Percentiles rank a stretch among this genome's conserved stretches.
phyloP scores from a whole-genome alignment of 352 stramenopile genomes.

The Phytophthora ramorum region DNA sequence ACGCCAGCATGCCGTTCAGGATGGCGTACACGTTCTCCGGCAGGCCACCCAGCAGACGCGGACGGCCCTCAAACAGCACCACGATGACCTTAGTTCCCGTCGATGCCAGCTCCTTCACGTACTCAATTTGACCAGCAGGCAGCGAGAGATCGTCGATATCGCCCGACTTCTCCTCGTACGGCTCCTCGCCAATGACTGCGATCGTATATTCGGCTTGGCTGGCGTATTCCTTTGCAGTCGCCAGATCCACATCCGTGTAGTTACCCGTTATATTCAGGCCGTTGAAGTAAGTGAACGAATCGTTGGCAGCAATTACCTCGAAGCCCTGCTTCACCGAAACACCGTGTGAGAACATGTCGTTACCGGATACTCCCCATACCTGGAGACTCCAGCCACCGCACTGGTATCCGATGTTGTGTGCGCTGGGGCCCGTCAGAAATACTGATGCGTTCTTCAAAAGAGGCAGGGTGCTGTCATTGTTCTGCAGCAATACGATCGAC shows the following conservation, averaged over 20 bases:
- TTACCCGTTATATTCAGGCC: slow-evolving; percentile 18
- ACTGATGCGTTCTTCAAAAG: slow-evolving; percentile 7
- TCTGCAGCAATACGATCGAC: slow-evolving; percentile 16
- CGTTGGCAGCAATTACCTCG: slow-evolving; percentile 7
- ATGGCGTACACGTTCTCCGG: slow-evolving; percentile 60
- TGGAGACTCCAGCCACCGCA: slow-evolving; percentile 77
- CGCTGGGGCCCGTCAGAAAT: slow-evolving; percentile 16
- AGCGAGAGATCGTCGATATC: slow-evolving; percentile 77
- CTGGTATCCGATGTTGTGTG: slow-evolving; percentile 62
- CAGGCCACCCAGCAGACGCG: slow-evolving; percentile 67
- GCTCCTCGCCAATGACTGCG: slow-evolving; percentile 67
- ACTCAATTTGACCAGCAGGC: slow-evolving; percentile 65
- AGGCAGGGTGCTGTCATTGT: slow-evolving; percentile 13
- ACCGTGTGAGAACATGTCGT: slow-evolving; percentile 22
- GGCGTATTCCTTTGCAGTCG: slow-evolving; percentile 52
- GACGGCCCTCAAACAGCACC: slow-evolving; percentile 73
- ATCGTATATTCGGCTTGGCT: slow-evolving; percentile 16
- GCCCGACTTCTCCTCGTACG: slow-evolving; percentile 81
- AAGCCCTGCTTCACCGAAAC: slow-evolving; percentile 19
- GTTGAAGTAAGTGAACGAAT: slow-evolving; percentile 16
- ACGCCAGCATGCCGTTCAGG: slow-evolving; percentile 57
- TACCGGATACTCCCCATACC: slow-evolving; percentile 59
- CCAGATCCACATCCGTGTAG: slow-evolving; percentile 46
- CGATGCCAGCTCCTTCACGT: slow-evolving; percentile 33
- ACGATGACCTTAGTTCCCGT: slow-evolving; percentile 71